Percentiles rank a stretch among this genome's conserved stretches.
phyloP scores from a whole-genome alignment of 106 monocot genomes.

The Apostasia ramifera region DNA sequence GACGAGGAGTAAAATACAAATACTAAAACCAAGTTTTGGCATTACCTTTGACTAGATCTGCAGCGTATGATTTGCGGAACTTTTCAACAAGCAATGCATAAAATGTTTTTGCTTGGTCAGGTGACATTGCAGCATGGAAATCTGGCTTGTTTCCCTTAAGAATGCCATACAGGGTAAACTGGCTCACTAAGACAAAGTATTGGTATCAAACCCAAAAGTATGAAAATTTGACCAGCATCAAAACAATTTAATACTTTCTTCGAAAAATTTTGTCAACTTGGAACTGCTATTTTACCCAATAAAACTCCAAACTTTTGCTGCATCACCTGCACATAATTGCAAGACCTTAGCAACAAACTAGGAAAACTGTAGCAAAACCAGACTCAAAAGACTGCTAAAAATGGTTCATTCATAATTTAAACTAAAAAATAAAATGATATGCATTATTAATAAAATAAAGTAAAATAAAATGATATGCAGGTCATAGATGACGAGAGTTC shows the following conservation, averaged over 20 bases:
- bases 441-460: too few relatives aligned
- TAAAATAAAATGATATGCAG: too few relatives aligned
- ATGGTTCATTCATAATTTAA: too few relatives aligned
- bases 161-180: constrained; percentile 88
- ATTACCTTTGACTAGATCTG: constrained; percentile 74
- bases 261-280: neutral
- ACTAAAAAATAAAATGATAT: too few relatives aligned
- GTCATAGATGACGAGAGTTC: too few relatives aligned
- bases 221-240: too few relatives aligned
- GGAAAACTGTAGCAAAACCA: too few relatives aligned
- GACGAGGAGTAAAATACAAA: neutral
- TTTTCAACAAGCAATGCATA: constrained; percentile 80
- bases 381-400: too few relatives aligned
- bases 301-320: constrained; percentile 69
- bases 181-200: constrained; percentile 57
- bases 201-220: neutral
- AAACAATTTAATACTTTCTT: neutral
- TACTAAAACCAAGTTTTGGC: neutral
- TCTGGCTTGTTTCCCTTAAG: constrained; percentile 96
- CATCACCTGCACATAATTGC: constrained; percentile 52
- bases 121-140: constrained; percentile 94
- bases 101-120: constrained; percentile 68
- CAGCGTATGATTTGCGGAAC: constrained; percentile 51
- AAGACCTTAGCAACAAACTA: neutral
- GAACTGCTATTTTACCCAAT: constrained; percentile 35